Conservation (phyloP, 768 basidiomycete genomes). For the Mycena galericulata region DNA sequence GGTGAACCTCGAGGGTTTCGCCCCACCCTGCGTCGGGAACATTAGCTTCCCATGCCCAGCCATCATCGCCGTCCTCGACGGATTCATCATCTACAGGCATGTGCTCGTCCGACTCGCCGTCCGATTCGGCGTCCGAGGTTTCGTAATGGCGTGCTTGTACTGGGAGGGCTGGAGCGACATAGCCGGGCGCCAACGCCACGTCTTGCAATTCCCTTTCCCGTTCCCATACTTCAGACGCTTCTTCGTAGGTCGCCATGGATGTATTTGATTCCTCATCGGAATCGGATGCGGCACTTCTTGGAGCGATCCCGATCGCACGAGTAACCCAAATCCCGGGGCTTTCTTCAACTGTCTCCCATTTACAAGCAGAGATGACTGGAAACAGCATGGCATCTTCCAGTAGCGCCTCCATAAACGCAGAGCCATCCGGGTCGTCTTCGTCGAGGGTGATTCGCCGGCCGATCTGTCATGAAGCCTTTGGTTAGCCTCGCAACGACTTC, state of each 20-base stretch:
- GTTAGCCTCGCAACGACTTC: too few relatives aligned
- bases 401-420: conserved; percentile 46
- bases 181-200: not conserved
- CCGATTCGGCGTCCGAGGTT: conserved; percentile 22
- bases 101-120: conserved; percentile 14
- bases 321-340: conserved; percentile 49
- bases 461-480: too few relatives aligned
- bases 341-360: conserved; percentile 49
- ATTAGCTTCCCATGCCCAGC: conserved; percentile 12
- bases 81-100: conserved; percentile 4
- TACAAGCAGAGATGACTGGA: conserved; percentile 16
- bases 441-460: conserved; percentile 51
- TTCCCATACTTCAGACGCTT: conserved; percentile 1
- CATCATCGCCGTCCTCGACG: conserved; percentile 13
- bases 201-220: not conserved
- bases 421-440: conserved; percentile 50
- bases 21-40: conserved; percentile 26
- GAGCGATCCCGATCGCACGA: conserved; percentile 26
- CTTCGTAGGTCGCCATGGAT: not conserved
- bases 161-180: conserved; percentile 1
- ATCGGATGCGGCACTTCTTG: not conserved
- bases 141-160: conserved; percentile 8
- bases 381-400: conserved; percentile 49
- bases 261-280: not conserved
- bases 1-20: not conserved